Evolutionary conservation across 495 filamentous ascomycete species (phyloP).

Genomic region (Xylaria cubensis): DNA sequence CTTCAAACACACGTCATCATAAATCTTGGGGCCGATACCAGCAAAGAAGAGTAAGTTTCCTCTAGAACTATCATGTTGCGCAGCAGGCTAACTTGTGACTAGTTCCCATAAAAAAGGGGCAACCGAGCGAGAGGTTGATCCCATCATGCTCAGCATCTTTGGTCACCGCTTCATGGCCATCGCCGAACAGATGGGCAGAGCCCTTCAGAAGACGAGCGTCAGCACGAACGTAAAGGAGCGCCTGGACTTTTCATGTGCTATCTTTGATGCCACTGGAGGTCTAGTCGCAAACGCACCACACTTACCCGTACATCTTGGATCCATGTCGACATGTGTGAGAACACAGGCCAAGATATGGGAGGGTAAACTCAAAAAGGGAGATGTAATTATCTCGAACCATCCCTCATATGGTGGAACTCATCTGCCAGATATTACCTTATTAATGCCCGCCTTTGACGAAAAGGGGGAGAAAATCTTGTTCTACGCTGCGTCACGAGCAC

Average conservation of each 20-base stretch:
- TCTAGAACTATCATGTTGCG: not conserved
- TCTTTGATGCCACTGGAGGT: slow-evolving; percentile 90
- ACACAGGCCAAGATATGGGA: slow-evolving; percentile 94
- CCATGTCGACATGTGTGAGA: slow-evolving; percentile 93
- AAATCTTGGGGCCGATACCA: slow-evolving; percentile 67
- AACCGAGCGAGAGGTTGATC: slow-evolving; percentile 68
- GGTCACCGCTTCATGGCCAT: slow-evolving; percentile 99
- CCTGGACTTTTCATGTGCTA: slow-evolving; percentile 93
- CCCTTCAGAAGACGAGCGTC: slow-evolving; percentile 95
- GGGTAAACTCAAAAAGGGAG: slow-evolving; percentile 85
- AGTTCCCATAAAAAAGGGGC: slow-evolving; percentile 45
- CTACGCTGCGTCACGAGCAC: slow-evolving; percentile 93
- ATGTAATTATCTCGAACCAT: slow-evolving; percentile 95
- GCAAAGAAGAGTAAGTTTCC: slow-evolving; percentile 53
- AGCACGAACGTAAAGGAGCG: slow-evolving; percentile 98
- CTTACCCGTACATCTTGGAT: slow-evolving; percentile 87
- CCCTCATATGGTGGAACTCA: slow-evolving; percentile 86
- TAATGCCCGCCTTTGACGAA: slow-evolving; percentile 85
- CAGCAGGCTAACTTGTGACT: slow-evolving; percentile 27
- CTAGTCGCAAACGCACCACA: slow-evolving; percentile 96
- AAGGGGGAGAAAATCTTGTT: slow-evolving; percentile 88
- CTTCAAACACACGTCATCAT: slow-evolving; percentile 76
- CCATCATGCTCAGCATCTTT: slow-evolving; percentile 95
- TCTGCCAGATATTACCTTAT: slow-evolving; percentile 90
- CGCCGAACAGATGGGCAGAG: slow-evolving; percentile 96